A percentile compares a stretch with the other conserved stretches of the same genome.
These are phyloP conservation scores for Thielaviopsis euricoi DNA, from an alignment of 2,329 filamentous ascomycete species.

Conservation along the genomic window DNA sequence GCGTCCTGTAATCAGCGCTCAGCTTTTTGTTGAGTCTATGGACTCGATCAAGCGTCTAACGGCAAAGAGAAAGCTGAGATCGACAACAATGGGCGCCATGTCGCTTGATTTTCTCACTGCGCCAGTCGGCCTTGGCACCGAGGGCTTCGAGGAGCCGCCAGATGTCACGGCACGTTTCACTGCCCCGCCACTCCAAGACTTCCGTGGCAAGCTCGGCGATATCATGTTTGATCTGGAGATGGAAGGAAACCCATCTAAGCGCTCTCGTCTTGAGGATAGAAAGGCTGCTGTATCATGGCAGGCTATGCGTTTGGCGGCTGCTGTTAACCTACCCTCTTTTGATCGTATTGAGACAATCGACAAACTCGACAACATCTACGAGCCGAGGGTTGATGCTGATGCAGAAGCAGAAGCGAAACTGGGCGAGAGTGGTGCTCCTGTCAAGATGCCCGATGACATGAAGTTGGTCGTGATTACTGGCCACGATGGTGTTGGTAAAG, in stretches of 20 bases:
- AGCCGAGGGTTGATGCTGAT: slow-evolving; percentile 18
- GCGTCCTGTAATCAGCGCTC: slow-evolving; percentile 50
- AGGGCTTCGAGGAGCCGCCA: slow-evolving; percentile 38
- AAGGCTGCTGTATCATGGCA: slow-evolving; percentile 88
- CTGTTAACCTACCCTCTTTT: slow-evolving; percentile 57
- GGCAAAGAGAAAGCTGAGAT: slow-evolving; percentile 52
- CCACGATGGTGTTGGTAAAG: slow-evolving; percentile 44
- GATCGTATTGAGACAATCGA: slow-evolving; percentile 78
- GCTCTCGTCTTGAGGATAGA: slow-evolving; percentile 40
- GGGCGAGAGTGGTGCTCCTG: slow-evolving; percentile 8
- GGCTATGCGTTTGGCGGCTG: slow-evolving; percentile 64
- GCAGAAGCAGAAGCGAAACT: background rate
- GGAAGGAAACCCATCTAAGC: slow-evolving; percentile 46
- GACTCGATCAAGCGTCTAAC: slow-evolving; percentile 47
- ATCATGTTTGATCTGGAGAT: slow-evolving; percentile 80
- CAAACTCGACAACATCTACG: slow-evolving; percentile 44
- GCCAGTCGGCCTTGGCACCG: slow-evolving; percentile 15
- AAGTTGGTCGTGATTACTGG: slow-evolving; percentile 52
- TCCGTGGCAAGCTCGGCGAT: slow-evolving; percentile 56
- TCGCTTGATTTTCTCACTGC: slow-evolving; percentile 66
- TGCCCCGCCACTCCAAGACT: slow-evolving; percentile 19
- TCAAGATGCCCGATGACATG: slow-evolving; percentile 29
- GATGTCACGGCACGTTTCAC: slow-evolving; percentile 34
- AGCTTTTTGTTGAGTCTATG: slow-evolving; percentile 55
- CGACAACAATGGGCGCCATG: slow-evolving; percentile 54